These are phyloP conservation scores for Tubosaeta brunneosetosa DNA, from an alignment of 768 basidiomycete genomes.

Conservation along the genomic window DNA sequence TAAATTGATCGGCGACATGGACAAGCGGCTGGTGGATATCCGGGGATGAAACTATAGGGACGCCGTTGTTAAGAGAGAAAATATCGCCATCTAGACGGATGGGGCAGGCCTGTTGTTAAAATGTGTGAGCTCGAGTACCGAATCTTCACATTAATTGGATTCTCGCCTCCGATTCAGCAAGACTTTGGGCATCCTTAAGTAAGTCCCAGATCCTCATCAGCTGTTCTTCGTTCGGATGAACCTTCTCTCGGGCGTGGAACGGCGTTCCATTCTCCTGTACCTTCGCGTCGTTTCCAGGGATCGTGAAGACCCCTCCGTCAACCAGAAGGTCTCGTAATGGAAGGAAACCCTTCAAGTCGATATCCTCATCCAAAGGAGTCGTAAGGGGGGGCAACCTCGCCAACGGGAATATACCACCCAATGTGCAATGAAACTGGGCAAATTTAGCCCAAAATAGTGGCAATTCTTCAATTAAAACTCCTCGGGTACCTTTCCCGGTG, in stretches of 20 bases:
- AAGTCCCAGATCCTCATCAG: slow-evolving; percentile 91
- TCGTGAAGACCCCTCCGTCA: slow-evolving; percentile 13
- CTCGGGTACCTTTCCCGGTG: slow-evolving; percentile 17
- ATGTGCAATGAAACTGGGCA: slow-evolving; percentile 55
- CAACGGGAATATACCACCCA: slow-evolving; percentile 66
- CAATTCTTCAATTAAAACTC: slow-evolving; percentile 29
- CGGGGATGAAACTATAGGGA: slow-evolving; percentile 5
- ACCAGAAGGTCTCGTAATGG: slow-evolving; percentile 67
- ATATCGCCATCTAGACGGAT: slow-evolving; percentile 19
- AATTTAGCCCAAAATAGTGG: slow-evolving; percentile 71
- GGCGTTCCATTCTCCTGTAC: slow-evolving; percentile 21
- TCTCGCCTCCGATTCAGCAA: slow-evolving; percentile 58
- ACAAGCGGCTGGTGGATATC: not conserved
- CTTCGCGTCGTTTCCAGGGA: slow-evolving; percentile 20
- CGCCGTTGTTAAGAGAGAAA: slow-evolving; percentile 15
- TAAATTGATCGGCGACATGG: slow-evolving; percentile 14
- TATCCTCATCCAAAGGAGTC: slow-evolving; percentile 80
- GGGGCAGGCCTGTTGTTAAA: slow-evolving; percentile 23
- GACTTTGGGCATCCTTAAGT: slow-evolving; percentile 59
- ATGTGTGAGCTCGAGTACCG: slow-evolving; percentile 11
- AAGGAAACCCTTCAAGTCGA: slow-evolving; percentile 81
- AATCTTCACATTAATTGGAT: slow-evolving; percentile 8
- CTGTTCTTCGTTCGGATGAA: slow-evolving; percentile 93
- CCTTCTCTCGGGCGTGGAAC: slow-evolving; percentile 38
- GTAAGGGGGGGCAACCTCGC: slow-evolving; percentile 53